A percentile compares a stretch with the other conserved stretches of the same genome.
phyloP scores from a whole-genome alignment of 805 yeast species.

The Kodamaea fukazawae region DNA sequence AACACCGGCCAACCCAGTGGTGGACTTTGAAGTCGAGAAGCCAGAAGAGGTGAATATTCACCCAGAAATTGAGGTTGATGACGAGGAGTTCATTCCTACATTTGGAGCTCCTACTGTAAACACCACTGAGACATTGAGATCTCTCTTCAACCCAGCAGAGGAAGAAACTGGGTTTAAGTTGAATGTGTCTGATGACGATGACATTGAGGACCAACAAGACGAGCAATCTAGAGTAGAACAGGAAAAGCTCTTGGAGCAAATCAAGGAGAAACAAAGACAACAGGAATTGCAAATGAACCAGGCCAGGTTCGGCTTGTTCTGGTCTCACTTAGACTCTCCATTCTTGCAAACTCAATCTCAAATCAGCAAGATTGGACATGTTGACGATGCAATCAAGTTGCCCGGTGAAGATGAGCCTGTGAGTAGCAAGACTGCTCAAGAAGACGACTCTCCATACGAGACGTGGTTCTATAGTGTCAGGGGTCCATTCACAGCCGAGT shows the following conservation, averaged over 20 bases:
- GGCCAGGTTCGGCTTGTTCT: conserved; percentile 56
- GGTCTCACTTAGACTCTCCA: conserved; percentile 82
- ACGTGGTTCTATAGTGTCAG: conserved; percentile 80
- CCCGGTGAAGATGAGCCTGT: conserved; percentile 33
- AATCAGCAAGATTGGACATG: conserved; percentile 52
- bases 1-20: too few relatives aligned
- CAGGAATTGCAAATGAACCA: conserved; percentile 20
- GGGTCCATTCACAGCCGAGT: conserved; percentile 73
- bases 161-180: conserved; percentile 34
- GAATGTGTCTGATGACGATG: conserved; percentile 42
- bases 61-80: background rate
- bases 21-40: conserved; percentile 7
- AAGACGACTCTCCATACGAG: conserved; percentile 54
- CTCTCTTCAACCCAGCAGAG: conserved; percentile 46
- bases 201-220: conserved; percentile 34
- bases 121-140: conserved; percentile 59
- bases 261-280: conserved; percentile 32
- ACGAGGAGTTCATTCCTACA: conserved; percentile 44
- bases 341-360: conserved; percentile 85
- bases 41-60: conserved; percentile 6
- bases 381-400: conserved; percentile 26
- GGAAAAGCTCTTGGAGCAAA: conserved; percentile 28
- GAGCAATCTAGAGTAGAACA: conserved; percentile 18
- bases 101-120: conserved; percentile 43
- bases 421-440: conserved; percentile 18